These are phyloP conservation scores for Lentinula raphanica DNA, from an alignment of 768 basidiomycete genomes.

Conservation along the genomic window DNA sequence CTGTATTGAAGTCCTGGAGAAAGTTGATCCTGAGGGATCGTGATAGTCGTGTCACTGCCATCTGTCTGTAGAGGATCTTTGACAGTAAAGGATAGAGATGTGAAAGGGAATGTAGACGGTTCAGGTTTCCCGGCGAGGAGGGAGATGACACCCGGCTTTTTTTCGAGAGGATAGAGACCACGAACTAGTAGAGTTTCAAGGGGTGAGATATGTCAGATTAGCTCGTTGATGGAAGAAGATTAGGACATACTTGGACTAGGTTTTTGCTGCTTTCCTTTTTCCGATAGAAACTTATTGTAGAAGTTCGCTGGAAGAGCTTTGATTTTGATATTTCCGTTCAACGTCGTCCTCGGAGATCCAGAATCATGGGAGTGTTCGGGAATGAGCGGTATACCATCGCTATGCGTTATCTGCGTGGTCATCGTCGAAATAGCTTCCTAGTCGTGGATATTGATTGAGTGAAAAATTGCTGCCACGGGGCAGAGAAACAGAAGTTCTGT, in stretches of 20 bases:
- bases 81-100: constrained; percentile 64
- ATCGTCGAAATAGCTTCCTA: background rate
- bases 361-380: background rate
- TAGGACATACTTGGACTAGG: constrained; percentile 54
- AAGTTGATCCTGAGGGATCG: constrained; percentile 55
- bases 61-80: constrained; percentile 44
- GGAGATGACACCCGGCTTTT: constrained; percentile 40
- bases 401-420: background rate
- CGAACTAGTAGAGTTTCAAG: constrained; percentile 38
- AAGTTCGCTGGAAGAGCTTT: constrained; percentile 44
- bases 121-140: constrained; percentile 92
- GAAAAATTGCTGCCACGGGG: too few species aligned
- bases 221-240: too few species aligned
- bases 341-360: background rate
- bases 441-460: background rate
- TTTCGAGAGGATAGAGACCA: constrained; percentile 71
- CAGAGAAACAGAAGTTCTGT: too few species aligned
- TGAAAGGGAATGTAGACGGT: constrained; percentile 85
- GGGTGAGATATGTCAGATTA: background rate
- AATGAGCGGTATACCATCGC: background rate
- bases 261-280: constrained; percentile 52
- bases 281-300: constrained; percentile 60
- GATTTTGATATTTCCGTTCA: constrained; percentile 10
- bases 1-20: constrained; percentile 71
- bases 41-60: constrained; percentile 41